A percentile compares a stretch with the other conserved stretches of the same genome.
These are phyloP conservation scores for Cladosporium sp. DNA, from an alignment of 2,329 filamentous ascomycete genomes.

Conservation along the genomic window DNA sequence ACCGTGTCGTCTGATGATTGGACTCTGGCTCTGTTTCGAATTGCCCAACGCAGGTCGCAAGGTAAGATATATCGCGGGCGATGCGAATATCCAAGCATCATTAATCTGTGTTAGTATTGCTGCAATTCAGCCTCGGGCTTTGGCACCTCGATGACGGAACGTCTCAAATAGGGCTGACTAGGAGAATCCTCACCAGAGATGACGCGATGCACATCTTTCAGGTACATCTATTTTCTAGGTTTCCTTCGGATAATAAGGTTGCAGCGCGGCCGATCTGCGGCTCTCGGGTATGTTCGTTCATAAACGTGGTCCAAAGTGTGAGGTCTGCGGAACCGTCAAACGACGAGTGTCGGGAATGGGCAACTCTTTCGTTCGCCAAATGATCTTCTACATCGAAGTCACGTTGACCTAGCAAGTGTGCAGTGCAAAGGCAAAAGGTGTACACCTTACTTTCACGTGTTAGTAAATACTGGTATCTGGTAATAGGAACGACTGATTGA, in stretches of 20 bases:
- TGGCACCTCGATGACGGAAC: not conserved
- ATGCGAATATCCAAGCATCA: not conserved
- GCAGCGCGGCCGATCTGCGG: not conserved
- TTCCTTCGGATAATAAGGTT: not conserved
- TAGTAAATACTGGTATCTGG: too few relatives aligned
- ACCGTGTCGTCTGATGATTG: not conserved
- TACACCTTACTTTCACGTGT: too few relatives aligned
- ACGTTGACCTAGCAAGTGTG: not conserved
- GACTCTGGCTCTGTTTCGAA: not conserved
- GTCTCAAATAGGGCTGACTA: not conserved
- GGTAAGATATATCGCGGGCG: not conserved
- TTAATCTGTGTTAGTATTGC: slow-evolving; percentile 6
- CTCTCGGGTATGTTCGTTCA: not conserved
- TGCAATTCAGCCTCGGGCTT: not conserved
- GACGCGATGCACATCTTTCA: slow-evolving; percentile 5
- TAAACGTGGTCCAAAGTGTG: not conserved
- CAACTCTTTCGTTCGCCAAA: not conserved
- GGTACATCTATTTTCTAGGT: not conserved
- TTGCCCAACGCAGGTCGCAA: not conserved
- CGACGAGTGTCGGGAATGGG: not conserved
- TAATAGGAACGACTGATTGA: too few relatives aligned
- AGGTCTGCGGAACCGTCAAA: not conserved
- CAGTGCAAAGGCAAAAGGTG: too few relatives aligned
- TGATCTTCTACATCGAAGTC: not conserved
- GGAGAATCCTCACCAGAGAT: not conserved